Conservation (phyloP, 805 yeast genomes). For the Candida morakotiae region DNA sequence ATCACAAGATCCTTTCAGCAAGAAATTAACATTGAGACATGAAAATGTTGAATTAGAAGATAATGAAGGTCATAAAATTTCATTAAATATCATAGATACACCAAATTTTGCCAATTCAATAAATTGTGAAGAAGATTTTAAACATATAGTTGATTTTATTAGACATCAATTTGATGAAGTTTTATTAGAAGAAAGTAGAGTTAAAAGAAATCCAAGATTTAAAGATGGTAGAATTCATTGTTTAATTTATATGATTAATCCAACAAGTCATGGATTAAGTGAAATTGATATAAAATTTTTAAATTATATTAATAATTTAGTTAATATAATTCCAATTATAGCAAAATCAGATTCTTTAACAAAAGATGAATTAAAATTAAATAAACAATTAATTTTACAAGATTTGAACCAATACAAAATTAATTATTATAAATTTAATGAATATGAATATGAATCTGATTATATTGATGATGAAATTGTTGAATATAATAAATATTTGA, state of each 20-base stretch:
- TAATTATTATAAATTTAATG: constrained; percentile 69
- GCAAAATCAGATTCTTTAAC: constrained; percentile 43
- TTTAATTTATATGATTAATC: constrained; percentile 41
- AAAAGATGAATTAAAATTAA: constrained; percentile 47
- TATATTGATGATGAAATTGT: constrained; percentile 58
- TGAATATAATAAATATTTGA: constrained; percentile 61
- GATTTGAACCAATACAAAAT: constrained; percentile 69
- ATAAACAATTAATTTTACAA: constrained; percentile 70
- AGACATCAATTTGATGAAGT: constrained; percentile 84
- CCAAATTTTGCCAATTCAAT: constrained; percentile 79
- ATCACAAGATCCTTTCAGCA: constrained; percentile 48
- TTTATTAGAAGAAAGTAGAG: constrained; percentile 72
- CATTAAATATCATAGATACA: constrained; percentile 72
- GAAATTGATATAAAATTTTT: constrained; percentile 41
- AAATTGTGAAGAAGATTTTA: constrained; percentile 65
- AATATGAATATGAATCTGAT: constrained; percentile 51
- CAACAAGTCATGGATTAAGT: constrained; percentile 42
- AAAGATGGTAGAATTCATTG: constrained; percentile 81
- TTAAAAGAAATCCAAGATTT: constrained; percentile 80
- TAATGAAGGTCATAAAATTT: constrained; percentile 79
- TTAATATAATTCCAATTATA: constrained; percentile 41
- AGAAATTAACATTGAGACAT: constrained; percentile 60
- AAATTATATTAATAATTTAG: constrained; percentile 38
- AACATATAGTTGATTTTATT: constrained; percentile 68
- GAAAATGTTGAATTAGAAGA: constrained; percentile 83